These are phyloP conservation scores for Umbelopsis sp. DNA, from an alignment of 371 early-diverging fungal species.

Conservation along the genomic window DNA sequence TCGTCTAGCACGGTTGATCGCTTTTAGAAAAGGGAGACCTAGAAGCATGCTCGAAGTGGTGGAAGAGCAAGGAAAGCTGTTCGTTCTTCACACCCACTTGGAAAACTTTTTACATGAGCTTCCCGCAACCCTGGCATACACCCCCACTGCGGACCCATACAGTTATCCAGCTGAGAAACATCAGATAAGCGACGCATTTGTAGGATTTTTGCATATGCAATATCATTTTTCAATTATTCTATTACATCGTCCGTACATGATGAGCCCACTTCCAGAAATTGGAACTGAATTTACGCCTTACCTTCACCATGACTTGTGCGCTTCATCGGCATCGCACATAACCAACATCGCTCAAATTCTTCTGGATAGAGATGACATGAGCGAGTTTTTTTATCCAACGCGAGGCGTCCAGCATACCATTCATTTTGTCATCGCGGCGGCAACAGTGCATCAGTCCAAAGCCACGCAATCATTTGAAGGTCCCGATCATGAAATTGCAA, in stretches of 20 bases:
- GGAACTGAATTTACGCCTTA: conserved; percentile 32
- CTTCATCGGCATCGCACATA: conserved; percentile 47
- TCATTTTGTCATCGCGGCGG: conserved; percentile 43
- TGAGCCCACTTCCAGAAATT: conserved; percentile 32
- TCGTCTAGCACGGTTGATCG: conserved; percentile 31
- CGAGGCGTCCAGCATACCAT: conserved; percentile 50
- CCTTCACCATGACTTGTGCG: conserved; percentile 41
- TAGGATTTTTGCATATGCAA: conserved; percentile 68
- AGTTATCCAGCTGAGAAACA: conserved; percentile 48
- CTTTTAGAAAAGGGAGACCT: conserved; percentile 32
- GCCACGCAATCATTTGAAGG: conserved; percentile 26
- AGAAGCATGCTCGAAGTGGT: conserved; percentile 33
- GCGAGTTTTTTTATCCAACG: conserved; percentile 35
- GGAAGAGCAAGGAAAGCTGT: conserved; percentile 45
- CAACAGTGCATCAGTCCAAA: conserved; percentile 42
- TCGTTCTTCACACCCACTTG: conserved; percentile 46
- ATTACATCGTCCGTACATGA: conserved; percentile 76
- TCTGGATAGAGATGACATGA: conserved; percentile 27
- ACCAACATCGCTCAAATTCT: conserved; percentile 42
- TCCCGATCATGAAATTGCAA: conserved; percentile 24
- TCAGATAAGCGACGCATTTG: conserved; percentile 41
- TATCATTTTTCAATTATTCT: conserved; percentile 81
- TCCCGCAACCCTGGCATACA: conserved; percentile 46
- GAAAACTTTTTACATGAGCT: conserved; percentile 54
- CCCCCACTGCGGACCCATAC: conserved; percentile 36